Evolutionary conservation across 2,329 filamentous ascomycete species (phyloP).

Genomic region (Clonostachys rhizophaga): DNA sequence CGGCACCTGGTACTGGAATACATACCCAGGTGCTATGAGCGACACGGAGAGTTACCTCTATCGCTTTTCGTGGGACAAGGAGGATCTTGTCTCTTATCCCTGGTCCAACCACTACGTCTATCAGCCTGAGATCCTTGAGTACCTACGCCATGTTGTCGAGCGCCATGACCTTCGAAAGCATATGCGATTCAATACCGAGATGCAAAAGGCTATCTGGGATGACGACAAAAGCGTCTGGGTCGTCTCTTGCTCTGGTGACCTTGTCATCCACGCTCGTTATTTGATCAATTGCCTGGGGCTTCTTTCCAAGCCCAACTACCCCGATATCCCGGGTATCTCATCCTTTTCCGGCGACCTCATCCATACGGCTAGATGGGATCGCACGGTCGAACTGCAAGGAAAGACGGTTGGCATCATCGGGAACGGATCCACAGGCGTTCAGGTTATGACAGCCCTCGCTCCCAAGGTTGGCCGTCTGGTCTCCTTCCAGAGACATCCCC

Average conservation of each 20-base stretch:
- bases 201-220: slow-evolving; percentile 23
- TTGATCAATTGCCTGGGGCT: too few species aligned
- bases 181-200: slow-evolving; percentile 32
- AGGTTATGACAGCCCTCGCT: too few species aligned
- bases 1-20: slow-evolving; percentile 28
- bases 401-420: too few species aligned
- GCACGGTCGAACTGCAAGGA: too few species aligned
- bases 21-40: slow-evolving; percentile 24
- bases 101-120: too few species aligned
- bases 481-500: slow-evolving; percentile 9
- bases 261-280: too few species aligned
- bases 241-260: slow-evolving; percentile 5
- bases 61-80: too few species aligned
- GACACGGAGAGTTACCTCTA: slow-evolving; percentile 11
- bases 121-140: slow-evolving; percentile 3
- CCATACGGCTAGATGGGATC: slow-evolving; percentile 31
- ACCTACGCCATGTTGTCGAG: slow-evolving; percentile 3
- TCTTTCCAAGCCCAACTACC: too few species aligned
- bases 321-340: too few species aligned
- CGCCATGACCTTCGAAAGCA: slow-evolving; percentile 20
- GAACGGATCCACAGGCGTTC: too few species aligned
- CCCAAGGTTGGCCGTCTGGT: slow-evolving; percentile 2
- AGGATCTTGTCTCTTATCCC: too few species aligned
- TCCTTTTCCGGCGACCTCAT: slow-evolving; percentile 27
- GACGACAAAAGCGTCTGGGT: slow-evolving; percentile 18